Conservation (phyloP, 306 rosid species). For the Sicyos baderoa region DNA sequence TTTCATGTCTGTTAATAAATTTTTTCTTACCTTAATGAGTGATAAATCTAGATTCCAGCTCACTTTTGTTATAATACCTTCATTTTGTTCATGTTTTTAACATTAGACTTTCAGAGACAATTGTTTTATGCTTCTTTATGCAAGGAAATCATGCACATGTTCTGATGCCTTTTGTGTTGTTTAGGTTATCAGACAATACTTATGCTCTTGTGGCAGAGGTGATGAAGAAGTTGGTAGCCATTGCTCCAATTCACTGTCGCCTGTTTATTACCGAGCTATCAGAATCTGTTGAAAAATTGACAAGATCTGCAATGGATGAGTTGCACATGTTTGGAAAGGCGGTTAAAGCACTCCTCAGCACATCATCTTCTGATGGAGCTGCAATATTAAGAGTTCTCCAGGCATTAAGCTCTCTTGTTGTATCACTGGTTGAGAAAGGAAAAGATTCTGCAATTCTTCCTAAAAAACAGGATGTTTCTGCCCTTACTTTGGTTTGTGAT, state of each 20-base stretch:
- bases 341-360: constrained; percentile 57
- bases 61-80: not conserved
- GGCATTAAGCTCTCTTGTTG: constrained; percentile 81
- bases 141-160: constrained; percentile 13
- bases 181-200: constrained; percentile 86
- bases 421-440: constrained; percentile 50
- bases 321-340: constrained; percentile 60
- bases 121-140: constrained; percentile 1
- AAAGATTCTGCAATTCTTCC: constrained; percentile 37
- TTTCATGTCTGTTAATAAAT: not conserved
- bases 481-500: constrained; percentile 61
- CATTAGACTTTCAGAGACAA: not conserved
- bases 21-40: not conserved
- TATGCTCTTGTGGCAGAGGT: constrained; percentile 86
- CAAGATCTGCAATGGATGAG: constrained; percentile 77
- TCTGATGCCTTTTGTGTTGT: constrained; percentile 29
- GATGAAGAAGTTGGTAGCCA: constrained; percentile 81
- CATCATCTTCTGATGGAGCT: constrained; percentile 82
- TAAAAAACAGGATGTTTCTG: constrained; percentile 33
- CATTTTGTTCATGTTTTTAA: no score
- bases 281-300: constrained; percentile 67
- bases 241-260: constrained; percentile 70
- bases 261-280: constrained; percentile 78
- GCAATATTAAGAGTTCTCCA: constrained; percentile 92
- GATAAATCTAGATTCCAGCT: not conserved